Evolutionary conservation across 805 yeast genomes (phyloP).

Genomic region (Zygosaccharomyces rouxii): DNA sequence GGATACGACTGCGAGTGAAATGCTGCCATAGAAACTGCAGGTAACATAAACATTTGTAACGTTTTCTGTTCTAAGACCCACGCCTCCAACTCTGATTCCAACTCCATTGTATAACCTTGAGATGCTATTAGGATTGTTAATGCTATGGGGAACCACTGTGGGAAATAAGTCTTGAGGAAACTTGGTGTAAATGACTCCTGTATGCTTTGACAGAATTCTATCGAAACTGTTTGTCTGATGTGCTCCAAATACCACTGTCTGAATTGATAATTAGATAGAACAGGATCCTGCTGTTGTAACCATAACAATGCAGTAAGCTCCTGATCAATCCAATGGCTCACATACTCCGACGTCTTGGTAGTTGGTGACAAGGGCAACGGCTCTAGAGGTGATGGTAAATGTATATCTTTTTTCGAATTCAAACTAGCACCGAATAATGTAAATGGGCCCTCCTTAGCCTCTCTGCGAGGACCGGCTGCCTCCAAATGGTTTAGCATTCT

Average conservation of each 20-base stretch:
- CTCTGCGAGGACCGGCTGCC: neutral
- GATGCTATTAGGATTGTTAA: constrained; percentile 14
- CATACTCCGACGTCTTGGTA: constrained; percentile 1
- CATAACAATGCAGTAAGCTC: constrained; percentile 15
- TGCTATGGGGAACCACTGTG: constrained; percentile 15
- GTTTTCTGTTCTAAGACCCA: constrained; percentile 18
- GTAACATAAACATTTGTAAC: constrained; percentile 17
- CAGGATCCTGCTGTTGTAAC: constrained; percentile 18
- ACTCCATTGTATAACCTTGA: constrained; percentile 14
- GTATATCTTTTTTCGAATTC: neutral
- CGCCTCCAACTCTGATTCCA: constrained; percentile 11
- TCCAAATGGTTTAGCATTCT: constrained; percentile 13
- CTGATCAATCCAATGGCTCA: constrained; percentile 12
- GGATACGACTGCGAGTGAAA: constrained; percentile 13
- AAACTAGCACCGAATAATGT: constrained; percentile 9
- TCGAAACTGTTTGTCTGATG: constrained; percentile 14
- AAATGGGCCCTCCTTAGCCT: constrained; percentile 19
- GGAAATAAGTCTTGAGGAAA: constrained; percentile 8
- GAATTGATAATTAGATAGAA: constrained; percentile 16
- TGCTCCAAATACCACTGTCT: constrained; percentile 19
- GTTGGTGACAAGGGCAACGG: neutral
- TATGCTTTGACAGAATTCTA: constrained; percentile 9
- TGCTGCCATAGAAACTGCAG: constrained; percentile 19
- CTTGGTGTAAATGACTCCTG: constrained; percentile 11
- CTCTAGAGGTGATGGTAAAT: constrained; percentile 6